Evolutionary conservation across 306 rosid genomes (phyloP).

Genomic region (Vicia sativa): DNA sequence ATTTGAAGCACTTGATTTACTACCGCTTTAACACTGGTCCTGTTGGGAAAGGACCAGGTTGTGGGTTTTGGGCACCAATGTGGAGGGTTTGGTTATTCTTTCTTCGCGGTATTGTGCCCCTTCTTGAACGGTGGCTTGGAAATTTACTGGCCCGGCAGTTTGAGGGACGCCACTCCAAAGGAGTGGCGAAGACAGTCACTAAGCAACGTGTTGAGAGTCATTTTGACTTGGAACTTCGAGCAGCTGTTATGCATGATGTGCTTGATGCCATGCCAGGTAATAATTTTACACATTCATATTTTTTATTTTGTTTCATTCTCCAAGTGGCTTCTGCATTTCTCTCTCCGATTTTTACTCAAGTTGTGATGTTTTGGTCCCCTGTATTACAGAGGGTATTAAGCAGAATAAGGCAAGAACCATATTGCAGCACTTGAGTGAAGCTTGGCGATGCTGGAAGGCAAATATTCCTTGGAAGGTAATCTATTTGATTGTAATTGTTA

Average conservation of each 20-base stretch:
- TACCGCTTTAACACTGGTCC: conserved; percentile 99
- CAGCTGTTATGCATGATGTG: conserved; percentile 99
- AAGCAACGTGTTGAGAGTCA: conserved; percentile 99
- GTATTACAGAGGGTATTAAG: conserved; percentile 86
- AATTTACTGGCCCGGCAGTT: conserved; percentile 96
- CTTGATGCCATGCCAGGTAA: conserved; percentile 99
- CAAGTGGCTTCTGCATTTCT: conserved; percentile 7
- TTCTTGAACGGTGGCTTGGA: conserved; percentile 94
- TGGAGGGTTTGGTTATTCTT: conserved; percentile 99
- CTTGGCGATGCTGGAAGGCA: conserved; percentile 99
- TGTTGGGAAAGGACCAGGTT: conserved; percentile 98
- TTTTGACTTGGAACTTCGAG: conserved; percentile 97
- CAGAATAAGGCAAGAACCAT: conserved; percentile 97
- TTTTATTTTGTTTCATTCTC: not conserved
- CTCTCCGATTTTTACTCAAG: conserved; percentile 14
- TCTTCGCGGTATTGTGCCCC: conserved; percentile 98
- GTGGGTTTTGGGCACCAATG: conserved; percentile 99
- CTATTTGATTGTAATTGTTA: conserved; percentile 4
- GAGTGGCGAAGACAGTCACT: conserved; percentile 98
- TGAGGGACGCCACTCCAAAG: conserved; percentile 98
- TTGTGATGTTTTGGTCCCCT: conserved; percentile 1
- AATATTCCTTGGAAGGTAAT: conserved; percentile 98
- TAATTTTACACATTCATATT: not conserved
- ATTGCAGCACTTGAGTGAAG: conserved; percentile 98
- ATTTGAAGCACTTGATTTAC: conserved; percentile 92